Conservation (phyloP, 1,139 yeast species). For the Ashbya aceris region DNA sequence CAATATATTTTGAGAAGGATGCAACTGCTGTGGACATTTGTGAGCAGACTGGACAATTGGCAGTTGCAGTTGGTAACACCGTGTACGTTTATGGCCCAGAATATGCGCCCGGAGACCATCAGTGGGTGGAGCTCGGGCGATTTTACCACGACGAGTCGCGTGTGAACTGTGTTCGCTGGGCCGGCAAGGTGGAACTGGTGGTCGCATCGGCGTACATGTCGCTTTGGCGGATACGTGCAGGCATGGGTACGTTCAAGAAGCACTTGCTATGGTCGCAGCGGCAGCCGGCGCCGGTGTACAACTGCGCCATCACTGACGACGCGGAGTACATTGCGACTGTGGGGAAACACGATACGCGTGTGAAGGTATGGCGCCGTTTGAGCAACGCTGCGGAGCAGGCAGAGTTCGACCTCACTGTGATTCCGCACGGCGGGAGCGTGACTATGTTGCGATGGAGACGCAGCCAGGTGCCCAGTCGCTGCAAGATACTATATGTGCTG, state of each 20-base stretch:
- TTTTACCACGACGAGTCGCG: slow-evolving; percentile 31
- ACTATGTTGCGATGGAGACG: slow-evolving; percentile 48
- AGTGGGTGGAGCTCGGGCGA: slow-evolving; percentile 42
- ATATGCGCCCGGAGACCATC: slow-evolving; percentile 32
- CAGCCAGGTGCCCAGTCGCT: slow-evolving; percentile 32
- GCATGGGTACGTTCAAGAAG: slow-evolving; percentile 36
- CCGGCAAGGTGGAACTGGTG: slow-evolving; percentile 47
- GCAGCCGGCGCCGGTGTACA: slow-evolving; percentile 50
- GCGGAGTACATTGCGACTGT: slow-evolving; percentile 59
- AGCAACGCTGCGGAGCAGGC: slow-evolving; percentile 57
- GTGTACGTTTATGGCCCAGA: slow-evolving; percentile 34
- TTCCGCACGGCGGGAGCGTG: slow-evolving; percentile 56
- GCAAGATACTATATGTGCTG: slow-evolving; percentile 43
- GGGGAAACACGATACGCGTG: slow-evolving; percentile 51
- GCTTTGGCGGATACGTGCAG: slow-evolving; percentile 44
- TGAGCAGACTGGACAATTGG: slow-evolving; percentile 43
- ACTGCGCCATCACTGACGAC: slow-evolving; percentile 51
- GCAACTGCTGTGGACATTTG: slow-evolving; percentile 61
- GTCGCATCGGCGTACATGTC: slow-evolving; percentile 50
- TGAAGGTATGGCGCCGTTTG: slow-evolving; percentile 73
- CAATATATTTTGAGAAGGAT: slow-evolving; percentile 61
- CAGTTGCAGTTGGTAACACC: slow-evolving; percentile 32
- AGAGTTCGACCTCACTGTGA: slow-evolving; percentile 60
- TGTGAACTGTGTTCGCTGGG: slow-evolving; percentile 60
- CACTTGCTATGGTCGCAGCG: slow-evolving; percentile 44